Percentiles rank a stretch among this genome's conserved stretches.
Conservation (phyloP, 192 early-diverging fungal genomes). For the Coemansia sp. region DNA sequence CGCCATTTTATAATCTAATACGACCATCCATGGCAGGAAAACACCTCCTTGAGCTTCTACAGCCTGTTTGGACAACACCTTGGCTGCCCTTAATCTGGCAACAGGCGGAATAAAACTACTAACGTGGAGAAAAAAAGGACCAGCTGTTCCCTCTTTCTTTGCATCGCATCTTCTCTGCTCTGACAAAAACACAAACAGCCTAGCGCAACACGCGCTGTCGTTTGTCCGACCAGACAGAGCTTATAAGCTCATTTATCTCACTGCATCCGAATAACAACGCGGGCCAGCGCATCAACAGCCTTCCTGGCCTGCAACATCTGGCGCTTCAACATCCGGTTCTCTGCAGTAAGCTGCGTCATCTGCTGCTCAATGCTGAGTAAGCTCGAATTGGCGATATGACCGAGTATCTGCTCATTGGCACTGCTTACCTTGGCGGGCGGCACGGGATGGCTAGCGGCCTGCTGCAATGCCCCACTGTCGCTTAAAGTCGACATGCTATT, state of each 20-base stretch:
- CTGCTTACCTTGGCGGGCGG: neutral
- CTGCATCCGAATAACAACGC: slow-evolving; percentile 6
- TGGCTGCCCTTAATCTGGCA: too few relatives aligned
- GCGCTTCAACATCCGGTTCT: slow-evolving; percentile 21
- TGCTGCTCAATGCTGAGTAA: slow-evolving; percentile 4
- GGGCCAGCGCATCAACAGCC: slow-evolving; percentile 22
- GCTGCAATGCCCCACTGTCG: neutral
- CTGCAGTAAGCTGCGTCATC: slow-evolving; percentile 2
- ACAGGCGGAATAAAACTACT: too few relatives aligned
- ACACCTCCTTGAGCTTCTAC: too few relatives aligned
- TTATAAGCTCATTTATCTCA: too few relatives aligned
- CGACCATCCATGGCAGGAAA: too few relatives aligned
- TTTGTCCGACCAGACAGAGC: neutral
- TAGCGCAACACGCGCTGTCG: neutral
- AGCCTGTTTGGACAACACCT: too few relatives aligned
- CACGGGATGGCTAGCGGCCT: slow-evolving; percentile 6
- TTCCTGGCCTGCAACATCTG: slow-evolving; percentile 11
- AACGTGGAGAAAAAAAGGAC: too few relatives aligned
- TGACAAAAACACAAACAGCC: neutral
- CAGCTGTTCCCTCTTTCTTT: too few relatives aligned
- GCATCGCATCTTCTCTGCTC: neutral
- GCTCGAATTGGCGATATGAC: slow-evolving; percentile 4
- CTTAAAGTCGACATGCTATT: neutral
- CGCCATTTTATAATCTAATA: too few relatives aligned
- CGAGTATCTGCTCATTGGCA: slow-evolving; percentile 24